Percentiles rank a stretch among this genome's conserved stretches.
These are phyloP conservation scores for Pseudogymnoascus sp. DNA, from an alignment of 2,329 filamentous ascomycete species.

Conservation along the genomic window DNA sequence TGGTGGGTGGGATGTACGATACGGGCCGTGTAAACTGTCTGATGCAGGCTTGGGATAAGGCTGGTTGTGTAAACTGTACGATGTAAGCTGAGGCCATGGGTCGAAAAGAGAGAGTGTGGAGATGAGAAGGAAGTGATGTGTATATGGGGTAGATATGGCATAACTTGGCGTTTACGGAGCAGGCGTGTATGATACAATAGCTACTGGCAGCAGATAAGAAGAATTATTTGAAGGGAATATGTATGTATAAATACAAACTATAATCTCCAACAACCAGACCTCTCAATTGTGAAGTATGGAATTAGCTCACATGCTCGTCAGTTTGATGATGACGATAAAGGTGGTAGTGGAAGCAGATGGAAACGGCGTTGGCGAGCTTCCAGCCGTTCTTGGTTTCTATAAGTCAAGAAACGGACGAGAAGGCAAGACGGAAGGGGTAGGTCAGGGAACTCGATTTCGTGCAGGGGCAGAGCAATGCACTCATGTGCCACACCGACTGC, in stretches of 20 bases:
- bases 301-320: neutral
- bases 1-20: conserved; percentile 1
- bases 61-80: neutral
- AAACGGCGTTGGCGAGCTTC: too few species aligned
- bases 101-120: neutral
- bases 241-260: neutral
- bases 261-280: neutral
- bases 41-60: neutral
- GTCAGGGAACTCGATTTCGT: too few species aligned
- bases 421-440: too few species aligned
- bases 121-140: conserved; percentile 15
- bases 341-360: neutral
- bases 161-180: neutral
- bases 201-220: neutral
- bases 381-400: too few species aligned
- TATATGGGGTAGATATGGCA: conserved; percentile 13
- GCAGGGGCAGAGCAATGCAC: too few species aligned
- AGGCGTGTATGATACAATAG: conserved; percentile 9
- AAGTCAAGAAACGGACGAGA: too few species aligned
- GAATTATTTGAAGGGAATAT: neutral
- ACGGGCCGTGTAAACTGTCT: neutral
- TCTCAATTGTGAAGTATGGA: neutral
- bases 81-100: too few species aligned
- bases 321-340: neutral
- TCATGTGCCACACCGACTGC: too few species aligned